These are phyloP conservation scores for Plantago major DNA, from an alignment of 257 asterid species.

Conservation along the genomic window DNA sequence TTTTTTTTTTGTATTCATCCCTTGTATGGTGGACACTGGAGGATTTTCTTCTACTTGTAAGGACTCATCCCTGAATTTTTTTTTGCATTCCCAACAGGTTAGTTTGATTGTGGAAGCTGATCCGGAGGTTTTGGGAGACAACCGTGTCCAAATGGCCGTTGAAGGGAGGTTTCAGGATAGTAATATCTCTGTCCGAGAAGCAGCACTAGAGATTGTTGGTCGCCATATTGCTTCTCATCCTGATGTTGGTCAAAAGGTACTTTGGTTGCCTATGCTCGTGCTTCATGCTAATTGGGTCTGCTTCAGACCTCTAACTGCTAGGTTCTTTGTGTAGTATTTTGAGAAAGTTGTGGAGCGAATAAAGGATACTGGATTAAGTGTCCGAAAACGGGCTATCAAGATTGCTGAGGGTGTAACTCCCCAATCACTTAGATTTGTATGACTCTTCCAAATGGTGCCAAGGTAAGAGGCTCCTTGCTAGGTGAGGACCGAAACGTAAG, in stretches of 20 bases:
- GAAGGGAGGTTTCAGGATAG: slow-evolving; percentile 98
- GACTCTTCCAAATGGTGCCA: too few species aligned
- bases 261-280: slow-evolving; percentile 22
- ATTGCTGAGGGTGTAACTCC: too few species aligned
- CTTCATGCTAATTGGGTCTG: slow-evolving; percentile 17
- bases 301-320: slow-evolving; percentile 27
- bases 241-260: slow-evolving; percentile 98
- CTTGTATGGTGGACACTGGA: slow-evolving; percentile 13
- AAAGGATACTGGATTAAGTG: slow-evolving; percentile 98
- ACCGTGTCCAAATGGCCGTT: slow-evolving; percentile 84
- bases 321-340: slow-evolving; percentile 61
- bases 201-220: slow-evolving; percentile 99
- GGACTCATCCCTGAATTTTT: slow-evolving; percentile 18
- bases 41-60: slow-evolving; percentile 15
- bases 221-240: slow-evolving; percentile 98
- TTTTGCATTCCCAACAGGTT: slow-evolving; percentile 53
- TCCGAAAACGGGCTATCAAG: slow-evolving; percentile 94
- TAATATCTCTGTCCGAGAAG: slow-evolving; percentile 96
- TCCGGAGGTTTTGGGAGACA: slow-evolving; percentile 94
- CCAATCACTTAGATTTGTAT: too few species aligned
- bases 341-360: slow-evolving; percentile 96
- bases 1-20: not conserved
- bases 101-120: slow-evolving; percentile 97
- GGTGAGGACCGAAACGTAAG: too few species aligned
- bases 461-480: too few species aligned